Conservation (phyloP, 208 protist genomes). For the Crithidia brevicula region DNA sequence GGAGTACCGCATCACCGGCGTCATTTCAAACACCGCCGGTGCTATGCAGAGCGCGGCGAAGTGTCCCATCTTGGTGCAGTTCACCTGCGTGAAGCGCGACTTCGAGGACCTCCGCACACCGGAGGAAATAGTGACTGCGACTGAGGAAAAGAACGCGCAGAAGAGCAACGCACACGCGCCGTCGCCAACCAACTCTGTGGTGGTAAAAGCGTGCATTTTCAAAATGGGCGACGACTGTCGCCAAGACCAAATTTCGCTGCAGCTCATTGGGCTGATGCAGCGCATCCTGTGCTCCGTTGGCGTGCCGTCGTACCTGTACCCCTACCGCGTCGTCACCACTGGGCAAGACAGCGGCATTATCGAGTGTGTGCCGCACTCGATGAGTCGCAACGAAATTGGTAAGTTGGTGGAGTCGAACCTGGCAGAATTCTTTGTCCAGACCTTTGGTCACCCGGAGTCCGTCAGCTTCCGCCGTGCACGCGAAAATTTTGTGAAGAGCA, state of each 20-base stretch:
- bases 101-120: constrained; percentile 47
- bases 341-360: constrained; percentile 91
- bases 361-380: constrained; percentile 89
- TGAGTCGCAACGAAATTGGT: constrained; percentile 92
- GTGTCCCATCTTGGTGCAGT: constrained; percentile 92
- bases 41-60: constrained; percentile 92
- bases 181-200: not conserved
- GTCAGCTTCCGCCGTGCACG: constrained; percentile 84
- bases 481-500: constrained; percentile 92
- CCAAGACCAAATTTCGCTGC: constrained; percentile 94
- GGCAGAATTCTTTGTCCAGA: constrained; percentile 92
- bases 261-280: constrained; percentile 91
- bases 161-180: not conserved
- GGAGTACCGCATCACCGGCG: constrained; percentile 66
- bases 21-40: constrained; percentile 76
- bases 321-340: constrained; percentile 93
- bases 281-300: constrained; percentile 84
- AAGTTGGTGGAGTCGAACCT: constrained; percentile 90
- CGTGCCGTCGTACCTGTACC: constrained; percentile 89
- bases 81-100: constrained; percentile 64
- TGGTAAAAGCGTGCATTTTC: constrained; percentile 92
- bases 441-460: constrained; percentile 88
- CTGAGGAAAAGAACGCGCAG: constrained; percentile 31
- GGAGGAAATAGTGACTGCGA: constrained; percentile 14
- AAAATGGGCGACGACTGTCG: constrained; percentile 96